Evolutionary conservation across 2,329 filamentous ascomycete genomes (phyloP).

Genomic region (Botryotinia globosa): DNA sequence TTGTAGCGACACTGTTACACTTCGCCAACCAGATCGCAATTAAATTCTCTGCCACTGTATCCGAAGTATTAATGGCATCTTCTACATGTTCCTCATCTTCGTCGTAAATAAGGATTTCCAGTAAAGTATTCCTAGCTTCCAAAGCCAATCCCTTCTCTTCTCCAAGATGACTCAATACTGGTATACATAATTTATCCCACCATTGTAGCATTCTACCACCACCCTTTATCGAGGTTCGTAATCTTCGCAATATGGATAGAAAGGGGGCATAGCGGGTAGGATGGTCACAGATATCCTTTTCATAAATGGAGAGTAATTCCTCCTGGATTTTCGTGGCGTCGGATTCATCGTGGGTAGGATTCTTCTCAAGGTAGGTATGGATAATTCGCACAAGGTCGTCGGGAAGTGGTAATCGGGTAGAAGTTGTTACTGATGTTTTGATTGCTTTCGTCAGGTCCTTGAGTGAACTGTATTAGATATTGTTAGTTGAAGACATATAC

Average conservation of each 20-base stretch:
- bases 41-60: constrained; percentile 55
- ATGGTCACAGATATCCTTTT: constrained; percentile 58
- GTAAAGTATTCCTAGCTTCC: constrained; percentile 62
- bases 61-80: constrained; percentile 44
- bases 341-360: constrained; percentile 64
- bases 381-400: constrained; percentile 62
- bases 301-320: constrained; percentile 65
- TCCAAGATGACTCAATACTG: constrained; percentile 54
- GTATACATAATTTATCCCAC: constrained; percentile 64
- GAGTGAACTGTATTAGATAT: constrained; percentile 36
- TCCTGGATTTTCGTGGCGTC: constrained; percentile 71
- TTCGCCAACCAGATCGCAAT: constrained; percentile 57
- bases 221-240: constrained; percentile 62
- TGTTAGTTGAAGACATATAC: background rate
- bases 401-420: constrained; percentile 58
- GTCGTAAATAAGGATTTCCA: constrained; percentile 63
- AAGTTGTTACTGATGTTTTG: constrained; percentile 48
- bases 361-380: constrained; percentile 64
- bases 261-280: constrained; percentile 63
- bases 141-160: constrained; percentile 62
- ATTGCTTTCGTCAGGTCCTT: constrained; percentile 61
- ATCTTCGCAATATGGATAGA: constrained; percentile 60
- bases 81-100: constrained; percentile 53
- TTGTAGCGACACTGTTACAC: constrained; percentile 40
- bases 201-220: constrained; percentile 64